phyloP scores from a whole-genome alignment of 2,329 filamentous ascomycete species.

The Xylaria sp. region DNA sequence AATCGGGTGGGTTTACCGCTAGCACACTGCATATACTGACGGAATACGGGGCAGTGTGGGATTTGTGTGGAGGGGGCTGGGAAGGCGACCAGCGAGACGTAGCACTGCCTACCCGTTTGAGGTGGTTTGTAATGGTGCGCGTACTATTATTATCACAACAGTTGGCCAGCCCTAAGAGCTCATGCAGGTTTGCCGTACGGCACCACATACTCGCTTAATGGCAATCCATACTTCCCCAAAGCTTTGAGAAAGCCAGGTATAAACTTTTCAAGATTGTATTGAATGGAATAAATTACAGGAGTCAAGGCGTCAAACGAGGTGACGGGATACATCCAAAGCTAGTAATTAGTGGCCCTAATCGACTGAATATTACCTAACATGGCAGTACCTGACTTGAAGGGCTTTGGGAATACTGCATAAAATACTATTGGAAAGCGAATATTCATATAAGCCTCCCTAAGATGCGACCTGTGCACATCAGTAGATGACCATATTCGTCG shows the following conservation, averaged over 20 bases:
- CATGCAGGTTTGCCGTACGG: neutral
- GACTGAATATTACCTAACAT: neutral
- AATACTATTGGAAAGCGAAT: no score
- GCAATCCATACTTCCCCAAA: neutral
- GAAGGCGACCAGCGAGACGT: neutral
- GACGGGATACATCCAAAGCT: neutral
- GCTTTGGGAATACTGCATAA: no score
- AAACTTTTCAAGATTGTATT: neutral
- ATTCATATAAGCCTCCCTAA: no score
- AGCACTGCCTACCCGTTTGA: neutral
- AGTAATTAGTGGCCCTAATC: neutral
- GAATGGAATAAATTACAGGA: neutral
- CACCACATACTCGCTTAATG: neutral
- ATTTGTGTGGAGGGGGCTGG: neutral
- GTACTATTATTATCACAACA: constrained; percentile 8
- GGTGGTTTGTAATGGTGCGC: neutral
- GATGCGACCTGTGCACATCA: no score
- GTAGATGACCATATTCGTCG: no score
- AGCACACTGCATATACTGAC: no score
- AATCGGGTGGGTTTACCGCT: neutral
- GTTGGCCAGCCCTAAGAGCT: neutral
- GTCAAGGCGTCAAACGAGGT: neutral
- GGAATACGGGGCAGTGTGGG: no score
- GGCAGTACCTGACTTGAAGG: no score
- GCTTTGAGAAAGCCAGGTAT: constrained; percentile 16